These are phyloP conservation scores for Xylaria sp. DNA, from an alignment of 2,329 filamentous ascomycete species.

Conservation along the genomic window DNA sequence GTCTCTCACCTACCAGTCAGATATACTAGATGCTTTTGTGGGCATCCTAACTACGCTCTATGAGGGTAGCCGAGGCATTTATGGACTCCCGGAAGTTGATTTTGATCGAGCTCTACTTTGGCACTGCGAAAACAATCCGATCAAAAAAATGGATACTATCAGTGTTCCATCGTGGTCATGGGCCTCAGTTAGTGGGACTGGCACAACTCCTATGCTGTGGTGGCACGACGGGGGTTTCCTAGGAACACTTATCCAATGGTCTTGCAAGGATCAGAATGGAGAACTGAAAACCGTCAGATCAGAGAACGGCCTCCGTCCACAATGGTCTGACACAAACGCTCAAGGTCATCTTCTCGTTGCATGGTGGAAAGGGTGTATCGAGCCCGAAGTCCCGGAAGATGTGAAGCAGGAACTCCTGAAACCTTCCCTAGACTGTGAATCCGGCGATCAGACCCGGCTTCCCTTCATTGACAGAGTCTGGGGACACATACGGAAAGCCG, in stretches of 20 bases:
- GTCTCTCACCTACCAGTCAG: not conserved
- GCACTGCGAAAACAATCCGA: too few species aligned
- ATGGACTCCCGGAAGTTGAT: constrained; percentile 1
- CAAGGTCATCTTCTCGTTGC: constrained; percentile 3
- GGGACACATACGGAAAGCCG: not conserved
- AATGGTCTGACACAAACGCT: too few species aligned
- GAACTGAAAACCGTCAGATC: too few species aligned
- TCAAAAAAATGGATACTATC: too few species aligned
- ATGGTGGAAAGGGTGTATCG: constrained; percentile 3
- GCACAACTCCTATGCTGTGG: too few species aligned
- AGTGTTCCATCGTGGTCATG: too few species aligned
- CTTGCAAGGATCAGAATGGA: too few species aligned
- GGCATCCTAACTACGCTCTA: constrained; percentile 3
- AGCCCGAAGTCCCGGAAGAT: constrained; percentile 8
- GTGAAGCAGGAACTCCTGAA: constrained; percentile 4
- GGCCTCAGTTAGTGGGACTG: too few species aligned
- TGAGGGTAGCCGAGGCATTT: not conserved
- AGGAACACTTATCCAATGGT: too few species aligned
- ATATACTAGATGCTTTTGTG: not conserved
- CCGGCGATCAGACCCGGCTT: not conserved
- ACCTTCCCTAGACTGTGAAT: not conserved
- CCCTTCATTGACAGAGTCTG: not conserved
- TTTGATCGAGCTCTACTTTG: constrained; percentile 7
- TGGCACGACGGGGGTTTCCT: too few species aligned
- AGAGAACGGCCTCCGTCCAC: too few species aligned